These are phyloP conservation scores for Hyphopichia wangnamkhiaoensis DNA, from an alignment of 1,139 yeast species.

Conservation along the genomic window DNA sequence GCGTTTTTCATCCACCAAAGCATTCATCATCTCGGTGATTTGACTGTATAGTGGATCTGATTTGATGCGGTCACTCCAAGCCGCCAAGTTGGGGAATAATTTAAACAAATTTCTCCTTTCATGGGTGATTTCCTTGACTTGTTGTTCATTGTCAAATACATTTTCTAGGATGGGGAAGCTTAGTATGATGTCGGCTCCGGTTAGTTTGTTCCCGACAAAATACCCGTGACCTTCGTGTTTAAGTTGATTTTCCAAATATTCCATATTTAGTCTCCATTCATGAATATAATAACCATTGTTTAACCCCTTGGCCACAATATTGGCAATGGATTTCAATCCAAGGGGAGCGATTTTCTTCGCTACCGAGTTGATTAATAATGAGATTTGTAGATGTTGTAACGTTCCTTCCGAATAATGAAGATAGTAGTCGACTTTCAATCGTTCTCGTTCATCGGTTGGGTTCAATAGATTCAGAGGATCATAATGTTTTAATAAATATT, in stretches of 20 bases:
- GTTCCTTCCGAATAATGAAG: conserved; percentile 61
- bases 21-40: conserved; percentile 29
- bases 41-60: conserved; percentile 31
- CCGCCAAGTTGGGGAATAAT: conserved; percentile 32
- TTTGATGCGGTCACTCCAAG: conserved; percentile 39
- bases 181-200: conserved; percentile 62
- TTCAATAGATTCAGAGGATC: conserved; percentile 37
- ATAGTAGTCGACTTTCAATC: conserved; percentile 47
- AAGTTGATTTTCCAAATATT: conserved; percentile 42
- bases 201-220: conserved; percentile 56
- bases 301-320: conserved; percentile 41
- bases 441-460: conserved; percentile 32
- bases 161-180: conserved; percentile 48
- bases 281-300: conserved; percentile 44
- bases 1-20: conserved; percentile 21
- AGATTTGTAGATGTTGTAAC: conserved; percentile 46
- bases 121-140: conserved; percentile 34
- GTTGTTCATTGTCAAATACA: conserved; percentile 42
- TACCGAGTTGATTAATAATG: conserved; percentile 42
- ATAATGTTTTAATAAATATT: conserved; percentile 41
- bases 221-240: conserved; percentile 43
- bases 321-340: conserved; percentile 43
- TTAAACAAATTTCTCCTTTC: conserved; percentile 34
- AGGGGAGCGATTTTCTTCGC: conserved; percentile 48
- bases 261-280: conserved; percentile 43